A percentile compares a stretch with the other conserved stretches of the same genome.
These are phyloP conservation scores for Backusella parvicylindrica DNA, from an alignment of 192 early-diverging fungal species.

Conservation along the genomic window DNA sequence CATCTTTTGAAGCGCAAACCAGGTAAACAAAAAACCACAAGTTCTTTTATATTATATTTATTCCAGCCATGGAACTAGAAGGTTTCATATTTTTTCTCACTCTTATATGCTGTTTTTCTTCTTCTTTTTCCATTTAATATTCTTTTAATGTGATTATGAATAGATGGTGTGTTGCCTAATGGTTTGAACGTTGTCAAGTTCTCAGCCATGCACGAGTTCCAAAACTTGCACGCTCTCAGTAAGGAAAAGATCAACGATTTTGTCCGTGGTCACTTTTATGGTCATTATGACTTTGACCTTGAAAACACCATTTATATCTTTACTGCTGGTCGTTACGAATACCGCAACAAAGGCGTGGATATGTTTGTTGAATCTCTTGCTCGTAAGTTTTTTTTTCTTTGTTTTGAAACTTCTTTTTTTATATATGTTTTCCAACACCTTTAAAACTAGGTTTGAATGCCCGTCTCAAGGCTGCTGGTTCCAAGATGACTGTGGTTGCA, in stretches of 20 bases:
- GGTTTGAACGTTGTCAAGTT: constrained; percentile 97
- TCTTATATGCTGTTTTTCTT: neutral
- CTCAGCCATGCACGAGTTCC: constrained; percentile 96
- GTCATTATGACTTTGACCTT: constrained; percentile 94
- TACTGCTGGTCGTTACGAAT: constrained; percentile 97
- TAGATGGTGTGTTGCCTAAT: constrained; percentile 94
- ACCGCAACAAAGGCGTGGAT: constrained; percentile 97
- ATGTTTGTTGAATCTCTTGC: constrained; percentile 94
- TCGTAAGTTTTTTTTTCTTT: constrained; percentile 51
- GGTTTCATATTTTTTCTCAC: neutral
- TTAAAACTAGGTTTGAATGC: constrained; percentile 67
- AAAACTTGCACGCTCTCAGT: constrained; percentile 89
- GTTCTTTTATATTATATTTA: neutral
- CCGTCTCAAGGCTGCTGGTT: constrained; percentile 77
- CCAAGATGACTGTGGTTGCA: constrained; percentile 89
- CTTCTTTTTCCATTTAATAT: neutral
- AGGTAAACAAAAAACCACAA: constrained; percentile 39
- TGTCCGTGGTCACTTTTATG: constrained; percentile 98
- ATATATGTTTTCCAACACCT: neutral
- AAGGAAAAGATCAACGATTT: constrained; percentile 97
- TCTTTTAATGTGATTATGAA: neutral
- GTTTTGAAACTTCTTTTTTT: neutral
- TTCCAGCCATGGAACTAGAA: neutral
- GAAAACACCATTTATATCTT: constrained; percentile 98
- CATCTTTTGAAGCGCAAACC: constrained; percentile 92